Conservation (phyloP, 495 filamentous ascomycete species). For the Echria macrotheca region DNA sequence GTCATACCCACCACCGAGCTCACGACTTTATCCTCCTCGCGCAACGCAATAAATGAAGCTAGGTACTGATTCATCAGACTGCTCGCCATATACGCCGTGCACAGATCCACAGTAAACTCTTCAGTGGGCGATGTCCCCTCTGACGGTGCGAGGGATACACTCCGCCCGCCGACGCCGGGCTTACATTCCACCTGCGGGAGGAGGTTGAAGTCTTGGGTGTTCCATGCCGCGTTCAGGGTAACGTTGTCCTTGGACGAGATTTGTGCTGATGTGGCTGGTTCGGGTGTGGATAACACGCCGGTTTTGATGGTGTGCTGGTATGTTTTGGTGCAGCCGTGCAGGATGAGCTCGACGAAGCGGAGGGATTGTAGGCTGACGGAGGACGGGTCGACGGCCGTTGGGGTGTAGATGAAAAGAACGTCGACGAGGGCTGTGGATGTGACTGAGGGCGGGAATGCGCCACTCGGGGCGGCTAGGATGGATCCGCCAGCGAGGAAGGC, state of each 20-base stretch:
- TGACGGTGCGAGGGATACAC: background rate
- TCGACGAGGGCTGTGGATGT: background rate
- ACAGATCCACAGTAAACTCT: background rate
- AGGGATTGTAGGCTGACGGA: background rate
- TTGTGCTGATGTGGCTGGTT: background rate
- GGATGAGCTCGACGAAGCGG: background rate
- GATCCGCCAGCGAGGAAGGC: background rate
- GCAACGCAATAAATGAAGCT: background rate
- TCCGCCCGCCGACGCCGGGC: background rate
- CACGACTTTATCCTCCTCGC: background rate
- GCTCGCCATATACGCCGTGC: background rate
- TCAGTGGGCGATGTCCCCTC: background rate
- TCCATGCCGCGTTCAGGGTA: background rate
- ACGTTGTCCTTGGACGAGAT: background rate
- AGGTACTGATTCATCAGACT: constrained; percentile 2
- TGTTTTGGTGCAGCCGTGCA: background rate
- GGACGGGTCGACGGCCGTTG: background rate
- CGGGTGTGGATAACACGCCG: background rate
- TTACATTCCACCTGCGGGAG: background rate
- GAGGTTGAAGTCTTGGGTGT: background rate
- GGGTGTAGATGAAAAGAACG: background rate
- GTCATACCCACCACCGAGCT: background rate
- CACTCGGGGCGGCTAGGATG: background rate
- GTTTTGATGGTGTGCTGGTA: background rate
- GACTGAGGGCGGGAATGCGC: background rate